phyloP scores from a whole-genome alignment of 331 rosid species.

The Quercus lobata region DNA sequence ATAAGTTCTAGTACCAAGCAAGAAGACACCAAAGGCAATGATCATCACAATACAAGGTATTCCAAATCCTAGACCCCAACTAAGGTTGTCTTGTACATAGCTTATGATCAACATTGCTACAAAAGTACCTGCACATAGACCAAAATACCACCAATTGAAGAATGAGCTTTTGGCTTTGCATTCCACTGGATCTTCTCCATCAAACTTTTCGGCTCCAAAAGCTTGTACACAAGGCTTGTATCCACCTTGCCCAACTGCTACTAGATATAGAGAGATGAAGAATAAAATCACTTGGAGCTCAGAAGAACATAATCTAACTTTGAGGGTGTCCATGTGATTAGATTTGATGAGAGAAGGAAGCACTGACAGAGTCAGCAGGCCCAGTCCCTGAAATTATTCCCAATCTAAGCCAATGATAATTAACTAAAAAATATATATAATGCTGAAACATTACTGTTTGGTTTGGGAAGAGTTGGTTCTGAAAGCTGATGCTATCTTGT shows the following conservation, averaged over 20 bases:
- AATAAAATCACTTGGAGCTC: too few species aligned
- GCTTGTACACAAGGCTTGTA: slow-evolving; percentile 55
- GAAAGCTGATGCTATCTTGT: too few species aligned
- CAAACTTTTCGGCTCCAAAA: slow-evolving; percentile 50
- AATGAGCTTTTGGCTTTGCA: slow-evolving; percentile 6
- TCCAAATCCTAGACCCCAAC: slow-evolving; percentile 52
- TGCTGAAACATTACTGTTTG: too few species aligned
- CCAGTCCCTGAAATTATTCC: slow-evolving; percentile 29
- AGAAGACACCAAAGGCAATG: slow-evolving; percentile 8
- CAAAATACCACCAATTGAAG: slow-evolving; percentile 55
- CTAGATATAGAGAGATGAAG: too few species aligned
- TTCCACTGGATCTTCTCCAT: slow-evolving; percentile 31
- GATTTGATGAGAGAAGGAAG: slow-evolving; percentile 17
- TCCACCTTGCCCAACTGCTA: too few species aligned
- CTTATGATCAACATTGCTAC: slow-evolving; percentile 14
- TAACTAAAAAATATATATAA: neutral
- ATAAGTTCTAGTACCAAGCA: slow-evolving; percentile 23
- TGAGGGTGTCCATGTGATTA: neutral
- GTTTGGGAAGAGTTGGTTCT: too few species aligned
- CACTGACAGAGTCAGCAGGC: slow-evolving; percentile 35
- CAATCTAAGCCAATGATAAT: neutral
- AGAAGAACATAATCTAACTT: slow-evolving; percentile 1
- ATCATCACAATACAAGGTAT: slow-evolving; percentile 43
- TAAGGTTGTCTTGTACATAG: slow-evolving; percentile 11
- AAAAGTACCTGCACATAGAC: slow-evolving; percentile 16